Evolutionary conservation across 768 basidiomycete species (phyloP).

Genomic region (Pholiota molesta): DNA sequence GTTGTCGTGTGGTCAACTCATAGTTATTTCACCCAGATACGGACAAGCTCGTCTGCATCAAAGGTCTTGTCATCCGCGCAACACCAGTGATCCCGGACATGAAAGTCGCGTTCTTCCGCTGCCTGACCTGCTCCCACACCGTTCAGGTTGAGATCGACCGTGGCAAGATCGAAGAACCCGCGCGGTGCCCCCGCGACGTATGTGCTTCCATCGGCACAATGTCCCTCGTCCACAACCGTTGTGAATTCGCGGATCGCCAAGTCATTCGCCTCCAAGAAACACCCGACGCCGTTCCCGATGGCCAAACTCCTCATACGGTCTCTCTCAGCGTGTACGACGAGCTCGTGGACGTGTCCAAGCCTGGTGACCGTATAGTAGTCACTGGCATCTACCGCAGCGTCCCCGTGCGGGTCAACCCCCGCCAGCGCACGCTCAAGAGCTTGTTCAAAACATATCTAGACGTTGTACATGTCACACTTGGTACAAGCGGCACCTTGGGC

Average conservation of each 20-base stretch:
- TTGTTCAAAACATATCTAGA: conserved; percentile 98
- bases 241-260: conserved; percentile 95
- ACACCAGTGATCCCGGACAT: conserved; percentile 99
- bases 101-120: conserved; percentile 99
- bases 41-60: conserved; percentile 95
- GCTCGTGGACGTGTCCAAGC: conserved; percentile 94
- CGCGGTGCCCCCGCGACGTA: conserved; percentile 89
- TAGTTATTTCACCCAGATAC: conserved; percentile 64
- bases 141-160: conserved; percentile 96
- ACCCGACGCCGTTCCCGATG: conserved; percentile 96
- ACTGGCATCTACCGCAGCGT: conserved; percentile 95
- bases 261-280: conserved; percentile 96
- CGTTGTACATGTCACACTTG: conserved; percentile 88
- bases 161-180: conserved; percentile 95
- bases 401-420: conserved; percentile 93
- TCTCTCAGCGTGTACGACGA: conserved; percentile 98
- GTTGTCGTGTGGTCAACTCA: not conserved
- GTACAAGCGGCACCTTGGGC: conserved; percentile 69
- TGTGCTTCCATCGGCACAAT: conserved; percentile 89
- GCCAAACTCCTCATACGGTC: conserved; percentile 97
- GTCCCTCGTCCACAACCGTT: conserved; percentile 96
- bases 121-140: conserved; percentile 94
- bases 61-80: conserved; percentile 95
- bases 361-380: conserved; percentile 89
- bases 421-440: conserved; percentile 89